Evolutionary conservation across 2,329 filamentous ascomycete species (phyloP).

Genomic region (Lasiodiplodia citricola): DNA sequence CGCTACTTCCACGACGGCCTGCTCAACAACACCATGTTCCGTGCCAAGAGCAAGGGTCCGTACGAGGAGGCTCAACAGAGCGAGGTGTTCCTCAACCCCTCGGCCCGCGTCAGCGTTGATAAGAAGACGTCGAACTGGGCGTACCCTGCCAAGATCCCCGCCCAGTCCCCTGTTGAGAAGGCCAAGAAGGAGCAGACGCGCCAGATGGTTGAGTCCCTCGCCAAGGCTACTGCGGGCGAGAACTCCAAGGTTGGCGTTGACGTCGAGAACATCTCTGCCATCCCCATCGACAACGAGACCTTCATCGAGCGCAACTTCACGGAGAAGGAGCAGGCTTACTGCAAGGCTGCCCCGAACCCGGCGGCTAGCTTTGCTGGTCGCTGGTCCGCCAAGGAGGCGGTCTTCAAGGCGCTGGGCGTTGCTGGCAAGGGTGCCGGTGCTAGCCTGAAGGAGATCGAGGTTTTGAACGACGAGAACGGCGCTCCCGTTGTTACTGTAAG

Average conservation of each 20-base stretch:
- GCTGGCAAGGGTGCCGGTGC: slow-evolving; percentile 86
- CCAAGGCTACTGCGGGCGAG: slow-evolving; percentile 63
- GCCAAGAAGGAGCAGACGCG: slow-evolving; percentile 66
- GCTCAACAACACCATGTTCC: slow-evolving; percentile 97
- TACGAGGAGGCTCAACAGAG: slow-evolving; percentile 88
- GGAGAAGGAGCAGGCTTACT: slow-evolving; percentile 81
- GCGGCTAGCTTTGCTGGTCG: slow-evolving; percentile 92
- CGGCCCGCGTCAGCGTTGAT: slow-evolving; percentile 82
- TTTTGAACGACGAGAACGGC: slow-evolving; percentile 78
- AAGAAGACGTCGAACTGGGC: slow-evolving; percentile 83
- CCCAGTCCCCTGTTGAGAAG: slow-evolving; percentile 63
- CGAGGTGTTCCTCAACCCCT: slow-evolving; percentile 90
- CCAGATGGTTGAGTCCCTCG: slow-evolving; percentile 78
- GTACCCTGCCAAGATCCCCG: slow-evolving; percentile 67
- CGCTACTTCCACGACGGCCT: slow-evolving; percentile 98
- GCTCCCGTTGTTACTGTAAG: slow-evolving; percentile 86
- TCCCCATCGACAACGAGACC: slow-evolving; percentile 93
- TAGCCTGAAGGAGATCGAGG: slow-evolving; percentile 92
- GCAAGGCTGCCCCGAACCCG: slow-evolving; percentile 75
- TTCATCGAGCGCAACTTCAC: slow-evolving; percentile 98
- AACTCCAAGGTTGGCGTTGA: slow-evolving; percentile 88
- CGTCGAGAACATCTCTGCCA: slow-evolving; percentile 82
- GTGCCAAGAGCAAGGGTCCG: slow-evolving; percentile 89
- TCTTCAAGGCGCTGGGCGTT: slow-evolving; percentile 96
- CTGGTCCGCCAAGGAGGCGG: slow-evolving; percentile 97